Conservation (phyloP, 169 alveolate species). For the Blepharisma undulans region DNA sequence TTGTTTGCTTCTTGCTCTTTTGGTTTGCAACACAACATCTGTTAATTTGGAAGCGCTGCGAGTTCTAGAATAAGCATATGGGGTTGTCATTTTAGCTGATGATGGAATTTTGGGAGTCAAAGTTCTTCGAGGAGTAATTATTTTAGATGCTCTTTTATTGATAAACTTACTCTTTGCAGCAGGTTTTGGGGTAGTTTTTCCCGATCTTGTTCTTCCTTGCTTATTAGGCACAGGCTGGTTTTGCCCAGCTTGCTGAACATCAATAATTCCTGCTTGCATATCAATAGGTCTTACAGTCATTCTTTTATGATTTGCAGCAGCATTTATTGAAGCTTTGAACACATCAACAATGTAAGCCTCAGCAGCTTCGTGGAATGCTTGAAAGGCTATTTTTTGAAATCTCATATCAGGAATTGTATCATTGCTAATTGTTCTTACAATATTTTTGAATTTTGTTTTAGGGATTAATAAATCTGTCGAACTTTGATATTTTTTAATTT, state of each 20-base stretch:
- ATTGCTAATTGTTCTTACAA: constrained; percentile 14
- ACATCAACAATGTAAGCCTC: constrained; percentile 37
- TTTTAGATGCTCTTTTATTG: neutral
- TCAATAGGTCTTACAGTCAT: constrained; percentile 9
- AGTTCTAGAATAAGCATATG: neutral
- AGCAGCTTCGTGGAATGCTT: constrained; percentile 39
- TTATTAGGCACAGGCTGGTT: too few species aligned
- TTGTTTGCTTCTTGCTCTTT: neutral
- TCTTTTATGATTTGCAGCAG: constrained; percentile 13
- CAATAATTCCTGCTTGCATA: neutral
- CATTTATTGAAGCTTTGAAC: neutral
- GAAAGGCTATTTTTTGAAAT: neutral
- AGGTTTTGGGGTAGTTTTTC: neutral
- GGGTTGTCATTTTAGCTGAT: neutral
- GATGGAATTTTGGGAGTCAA: neutral
- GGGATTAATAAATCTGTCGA: constrained; percentile 33
- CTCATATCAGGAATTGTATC: neutral
- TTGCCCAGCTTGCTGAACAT: neutral
- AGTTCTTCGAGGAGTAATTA: neutral
- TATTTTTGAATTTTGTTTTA: constrained; percentile 44
- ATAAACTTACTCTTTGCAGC: neutral
- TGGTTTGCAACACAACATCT: neutral
- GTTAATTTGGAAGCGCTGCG: neutral
- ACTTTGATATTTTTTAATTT: constrained; percentile 47
- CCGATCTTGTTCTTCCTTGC: neutral